Conservation (phyloP, 2,329 filamentous ascomycete genomes). For the Trichophyton schoenleinii region DNA sequence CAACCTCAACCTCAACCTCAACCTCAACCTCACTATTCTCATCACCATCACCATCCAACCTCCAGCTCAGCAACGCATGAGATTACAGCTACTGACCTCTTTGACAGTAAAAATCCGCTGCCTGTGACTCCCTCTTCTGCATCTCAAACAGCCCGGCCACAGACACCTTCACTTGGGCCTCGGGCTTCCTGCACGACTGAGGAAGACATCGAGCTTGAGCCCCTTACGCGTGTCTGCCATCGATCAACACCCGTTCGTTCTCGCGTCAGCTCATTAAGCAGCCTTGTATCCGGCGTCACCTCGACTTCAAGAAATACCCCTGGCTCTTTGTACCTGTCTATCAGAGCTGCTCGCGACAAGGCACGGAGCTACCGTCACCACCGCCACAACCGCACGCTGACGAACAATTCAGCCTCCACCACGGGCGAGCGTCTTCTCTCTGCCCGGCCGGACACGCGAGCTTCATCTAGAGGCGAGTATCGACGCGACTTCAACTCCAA, state of each 20-base stretch:
- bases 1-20: too few species aligned
- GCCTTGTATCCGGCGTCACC: conserved; percentile 3
- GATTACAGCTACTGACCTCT: conserved; percentile 10
- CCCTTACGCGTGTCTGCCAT: neutral
- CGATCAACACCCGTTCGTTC: neutral
- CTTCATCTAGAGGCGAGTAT: neutral
- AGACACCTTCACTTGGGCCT: neutral
- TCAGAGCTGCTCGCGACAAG: conserved; percentile 9
- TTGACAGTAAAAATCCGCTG: conserved; percentile 12
- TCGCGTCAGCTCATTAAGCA: neutral
- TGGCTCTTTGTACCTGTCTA: conserved; percentile 11
- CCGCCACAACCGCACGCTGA: conserved; percentile 5
- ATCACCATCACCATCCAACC: neutral
- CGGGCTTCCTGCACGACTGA: neutral
- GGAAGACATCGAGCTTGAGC: neutral
- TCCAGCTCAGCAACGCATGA: neutral
- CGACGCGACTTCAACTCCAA: neutral
- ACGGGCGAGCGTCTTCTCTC: neutral
- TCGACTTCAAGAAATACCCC: conserved; percentile 2
- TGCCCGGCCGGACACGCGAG: neutral
- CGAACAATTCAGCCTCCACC: conserved; percentile 3
- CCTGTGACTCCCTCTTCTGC: conserved; percentile 4
- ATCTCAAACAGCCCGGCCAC: neutral
- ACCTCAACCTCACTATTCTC: too few species aligned
- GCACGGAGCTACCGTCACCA: neutral